A percentile compares a stretch with the other conserved stretches of the same genome.
phyloP scores from a whole-genome alignment of 1,284 basidiomycete species.

The Microbotryomycetes sp. region DNA sequence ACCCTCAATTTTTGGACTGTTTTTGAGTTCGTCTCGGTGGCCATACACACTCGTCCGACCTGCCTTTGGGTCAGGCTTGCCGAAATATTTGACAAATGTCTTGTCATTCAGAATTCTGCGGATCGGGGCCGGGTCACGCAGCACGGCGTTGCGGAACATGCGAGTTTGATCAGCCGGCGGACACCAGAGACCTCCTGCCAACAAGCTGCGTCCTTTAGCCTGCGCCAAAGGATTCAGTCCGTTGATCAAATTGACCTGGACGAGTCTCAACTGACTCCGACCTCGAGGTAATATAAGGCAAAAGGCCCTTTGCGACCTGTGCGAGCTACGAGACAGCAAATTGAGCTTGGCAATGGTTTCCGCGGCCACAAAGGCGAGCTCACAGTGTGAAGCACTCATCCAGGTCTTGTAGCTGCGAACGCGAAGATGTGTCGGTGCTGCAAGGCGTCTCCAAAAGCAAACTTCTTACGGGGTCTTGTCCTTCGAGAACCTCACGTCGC shows the following conservation, averaged over 20 bases:
- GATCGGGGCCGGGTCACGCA: constrained; percentile 33
- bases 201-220: constrained; percentile 31
- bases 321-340: constrained; percentile 33
- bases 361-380: constrained; percentile 37
- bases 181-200: constrained; percentile 40
- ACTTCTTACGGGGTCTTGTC: constrained; percentile 9
- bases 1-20: constrained; percentile 35
- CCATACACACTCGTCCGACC: constrained; percentile 34
- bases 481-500: constrained; percentile 28
- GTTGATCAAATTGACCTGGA: background rate
- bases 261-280: constrained; percentile 6
- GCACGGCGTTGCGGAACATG: constrained; percentile 35
- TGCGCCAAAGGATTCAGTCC: constrained; percentile 4
- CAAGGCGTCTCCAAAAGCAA: constrained; percentile 27
- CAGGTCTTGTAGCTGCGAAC: constrained; percentile 32
- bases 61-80: constrained; percentile 25
- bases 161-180: constrained; percentile 36
- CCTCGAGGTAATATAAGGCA: constrained; percentile 31
- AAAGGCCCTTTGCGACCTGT: constrained; percentile 38
- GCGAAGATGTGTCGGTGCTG: constrained; percentile 30
- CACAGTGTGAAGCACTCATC: constrained; percentile 36
- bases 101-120: constrained; percentile 33
- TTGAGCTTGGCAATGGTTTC: constrained; percentile 27
- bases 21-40: constrained; percentile 36
- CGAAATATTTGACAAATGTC: constrained; percentile 37